Percentiles rank a stretch among this genome's conserved stretches.
Conservation (phyloP, 1,139 yeast genomes). For the Insectozyma bohioensis region DNA sequence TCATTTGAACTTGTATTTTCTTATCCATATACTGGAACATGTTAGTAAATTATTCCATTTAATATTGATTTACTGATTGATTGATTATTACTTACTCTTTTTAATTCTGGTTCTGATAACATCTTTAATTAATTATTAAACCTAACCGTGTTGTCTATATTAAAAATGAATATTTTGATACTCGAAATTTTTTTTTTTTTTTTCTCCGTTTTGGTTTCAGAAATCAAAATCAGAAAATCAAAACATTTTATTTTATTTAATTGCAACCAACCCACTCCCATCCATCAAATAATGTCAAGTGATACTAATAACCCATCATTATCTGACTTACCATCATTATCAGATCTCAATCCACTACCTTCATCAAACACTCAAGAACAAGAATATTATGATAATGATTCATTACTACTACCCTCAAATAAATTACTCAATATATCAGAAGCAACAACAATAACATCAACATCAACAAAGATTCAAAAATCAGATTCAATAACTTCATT, state of each 20-base stretch:
- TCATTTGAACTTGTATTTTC: conserved; percentile 65
- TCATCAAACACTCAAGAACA: conserved; percentile 1
- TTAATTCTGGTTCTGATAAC: conserved; percentile 65
- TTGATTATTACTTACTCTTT: conserved; percentile 34
- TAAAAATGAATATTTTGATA: too few relatives aligned
- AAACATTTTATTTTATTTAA: not conserved
- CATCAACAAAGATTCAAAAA: not conserved
- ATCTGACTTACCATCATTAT: conserved; percentile 1
- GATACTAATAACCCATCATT: too few relatives aligned
- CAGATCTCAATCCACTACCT: not conserved
- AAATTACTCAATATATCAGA: too few relatives aligned
- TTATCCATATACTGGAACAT: conserved; percentile 68
- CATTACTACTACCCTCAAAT: too few relatives aligned
- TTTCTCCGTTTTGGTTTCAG: conserved; percentile 1
- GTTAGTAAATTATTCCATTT: conserved; percentile 21
- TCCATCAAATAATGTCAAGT: conserved; percentile 1
- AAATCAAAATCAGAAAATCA: too few relatives aligned
- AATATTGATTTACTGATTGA: not conserved
- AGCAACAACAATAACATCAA: not conserved
- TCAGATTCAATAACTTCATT: conserved; percentile 8
- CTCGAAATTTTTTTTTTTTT: conserved; percentile 8
- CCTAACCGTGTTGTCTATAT: not conserved
- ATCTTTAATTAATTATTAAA: conserved; percentile 20
- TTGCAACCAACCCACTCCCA: conserved; percentile 5
- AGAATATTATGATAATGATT: too few relatives aligned